Evolutionary conservation across 2,329 filamentous ascomycete species (phyloP), one percentile per base, ranked within the genome.

Genomic region (Alternaria sp.): DNA sequence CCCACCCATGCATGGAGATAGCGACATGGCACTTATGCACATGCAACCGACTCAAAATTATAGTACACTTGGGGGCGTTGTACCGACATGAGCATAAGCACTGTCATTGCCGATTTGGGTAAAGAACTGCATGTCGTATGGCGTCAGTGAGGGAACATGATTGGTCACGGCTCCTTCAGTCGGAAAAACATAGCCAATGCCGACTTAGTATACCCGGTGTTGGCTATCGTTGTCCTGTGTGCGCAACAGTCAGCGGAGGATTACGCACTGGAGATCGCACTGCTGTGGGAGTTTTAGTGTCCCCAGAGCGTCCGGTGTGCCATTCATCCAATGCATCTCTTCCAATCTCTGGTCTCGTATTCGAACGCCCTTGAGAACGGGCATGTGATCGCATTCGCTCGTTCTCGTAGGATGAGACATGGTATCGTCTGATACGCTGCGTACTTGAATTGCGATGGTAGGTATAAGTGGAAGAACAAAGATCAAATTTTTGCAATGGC

Each of bases 161-260:
- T 68, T 67, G 65, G 68, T 30, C 25, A 21, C 12, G 25, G 50
- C 50, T 53, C 47, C 50, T 46, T 28, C 15, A 23, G 36, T 52
- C 71, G 72, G 72, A 73, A 67, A 73, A 74, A 23, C 43, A 67
- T 68, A 71, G 55, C 70, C 71, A 59, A 47, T 21, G 5, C 23
- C 12, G 46, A 10, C 12, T 50, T 43, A 13, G 15, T 44, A 30
- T 10, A 11, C 13, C 23, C 28, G 10, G 4, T 4, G n/a, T 49
- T 51, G 59, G 63, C 40, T 52, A 57, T 59, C 59, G 30, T 67
- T 63, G 61, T 59, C 53, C 56, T 59, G 23, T 19, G 26, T 26
- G 28, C 13, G 28, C 19, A 36, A 23, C 28, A 15, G 21, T 51
- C 19, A 36, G 17, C 12, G 13, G 28, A 36, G 12, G 2, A 51